Conservation (phyloP, 1,284 basidiomycete genomes). For the Trichosporon sp. region DNA sequence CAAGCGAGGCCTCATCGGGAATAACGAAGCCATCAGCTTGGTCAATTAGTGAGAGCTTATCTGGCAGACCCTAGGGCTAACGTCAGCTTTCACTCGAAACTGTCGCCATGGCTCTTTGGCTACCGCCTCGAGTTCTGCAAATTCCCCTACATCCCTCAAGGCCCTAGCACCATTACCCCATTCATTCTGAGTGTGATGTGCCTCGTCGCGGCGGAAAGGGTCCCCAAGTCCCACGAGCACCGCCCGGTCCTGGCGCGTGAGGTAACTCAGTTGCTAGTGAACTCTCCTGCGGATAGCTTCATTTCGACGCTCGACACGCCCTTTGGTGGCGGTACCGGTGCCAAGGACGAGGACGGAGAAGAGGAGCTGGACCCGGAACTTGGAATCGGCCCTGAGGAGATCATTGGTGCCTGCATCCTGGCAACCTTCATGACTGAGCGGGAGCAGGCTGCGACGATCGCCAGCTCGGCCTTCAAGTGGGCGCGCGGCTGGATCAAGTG, state of each 20-base stretch:
- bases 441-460: constrained; percentile 32
- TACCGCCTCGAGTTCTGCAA: constrained; percentile 36
- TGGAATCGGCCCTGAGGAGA: constrained; percentile 48
- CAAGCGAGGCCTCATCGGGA: constrained; percentile 31
- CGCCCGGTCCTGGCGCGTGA: constrained; percentile 26
- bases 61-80: not conserved
- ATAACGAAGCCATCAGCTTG: constrained; percentile 28
- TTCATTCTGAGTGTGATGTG: constrained; percentile 43
- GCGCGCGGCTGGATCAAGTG: constrained; percentile 44
- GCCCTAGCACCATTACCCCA: constrained; percentile 40
- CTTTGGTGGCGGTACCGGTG: constrained; percentile 14
- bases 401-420: constrained; percentile 38
- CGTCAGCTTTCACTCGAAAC: constrained; percentile 34
- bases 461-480: constrained; percentile 40
- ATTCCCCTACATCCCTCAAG: constrained; percentile 42
- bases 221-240: constrained; percentile 26
- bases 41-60: constrained; percentile 37
- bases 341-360: constrained; percentile 23
- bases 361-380: constrained; percentile 41
- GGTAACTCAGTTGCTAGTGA: constrained; percentile 29
- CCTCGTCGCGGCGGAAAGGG: constrained; percentile 37
- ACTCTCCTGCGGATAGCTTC: constrained; percentile 37
- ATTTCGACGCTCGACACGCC: constrained; percentile 19
- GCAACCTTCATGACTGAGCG: constrained; percentile 37
- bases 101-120: constrained; percentile 40